These are phyloP conservation scores for Coemansia sp. DNA, from an alignment of 192 early-diverging fungal genomes.

Conservation along the genomic window DNA sequence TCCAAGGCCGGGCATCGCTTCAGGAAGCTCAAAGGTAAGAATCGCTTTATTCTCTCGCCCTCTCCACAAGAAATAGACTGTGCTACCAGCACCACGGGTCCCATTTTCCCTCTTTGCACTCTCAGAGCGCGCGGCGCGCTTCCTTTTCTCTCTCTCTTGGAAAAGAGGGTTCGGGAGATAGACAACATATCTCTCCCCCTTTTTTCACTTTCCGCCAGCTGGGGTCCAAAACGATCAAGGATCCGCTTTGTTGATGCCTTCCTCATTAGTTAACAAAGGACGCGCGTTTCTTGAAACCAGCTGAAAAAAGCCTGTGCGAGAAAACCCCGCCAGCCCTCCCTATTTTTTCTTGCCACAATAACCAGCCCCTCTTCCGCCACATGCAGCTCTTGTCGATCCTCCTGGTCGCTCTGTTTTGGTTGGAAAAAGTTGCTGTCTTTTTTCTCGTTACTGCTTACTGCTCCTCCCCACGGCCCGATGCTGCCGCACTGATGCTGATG, in stretches of 20 bases:
- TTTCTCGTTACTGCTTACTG: constrained; percentile 3
- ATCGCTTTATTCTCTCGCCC: neutral
- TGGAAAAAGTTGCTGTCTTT: neutral
- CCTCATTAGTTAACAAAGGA: constrained; percentile 1
- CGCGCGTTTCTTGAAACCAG: neutral
- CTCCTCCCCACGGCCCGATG: neutral
- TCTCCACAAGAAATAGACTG: neutral
- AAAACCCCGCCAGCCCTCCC: neutral
- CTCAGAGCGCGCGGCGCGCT: neutral
- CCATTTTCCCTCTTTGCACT: neutral
- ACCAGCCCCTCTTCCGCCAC: neutral
- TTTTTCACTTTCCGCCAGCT: constrained; percentile 2
- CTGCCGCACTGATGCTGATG: constrained; percentile 4
- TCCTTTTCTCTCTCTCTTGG: neutral
- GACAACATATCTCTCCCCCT: neutral
- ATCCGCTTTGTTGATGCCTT: constrained; percentile 4
- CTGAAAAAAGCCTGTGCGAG: neutral
- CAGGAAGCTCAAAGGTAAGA: constrained; percentile 50
- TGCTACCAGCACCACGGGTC: neutral
- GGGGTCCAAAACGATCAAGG: neutral
- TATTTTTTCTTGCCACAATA: neutral
- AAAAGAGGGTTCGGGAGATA: neutral
- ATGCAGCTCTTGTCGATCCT: neutral
- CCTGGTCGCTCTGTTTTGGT: neutral
- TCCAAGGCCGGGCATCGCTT: constrained; percentile 38